Conservation (phyloP, 1,139 yeast genomes). For the Saccharomyces hybrid region DNA sequence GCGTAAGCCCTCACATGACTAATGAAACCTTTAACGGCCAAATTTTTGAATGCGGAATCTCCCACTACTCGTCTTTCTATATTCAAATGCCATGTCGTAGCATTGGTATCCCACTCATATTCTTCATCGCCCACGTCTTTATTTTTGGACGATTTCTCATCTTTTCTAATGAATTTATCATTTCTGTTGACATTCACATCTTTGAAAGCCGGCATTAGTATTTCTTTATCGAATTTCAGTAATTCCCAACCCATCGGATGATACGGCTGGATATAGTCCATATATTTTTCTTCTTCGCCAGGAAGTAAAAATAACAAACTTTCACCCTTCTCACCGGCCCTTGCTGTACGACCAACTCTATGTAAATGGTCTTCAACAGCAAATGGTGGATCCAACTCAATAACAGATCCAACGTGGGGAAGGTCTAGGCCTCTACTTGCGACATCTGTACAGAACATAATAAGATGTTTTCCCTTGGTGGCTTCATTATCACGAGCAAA, state of each 20-base stretch:
- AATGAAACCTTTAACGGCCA: conserved; percentile 70
- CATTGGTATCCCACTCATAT: conserved; percentile 78
- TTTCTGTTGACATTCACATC: conserved; percentile 34
- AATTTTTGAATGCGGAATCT: conserved; percentile 49
- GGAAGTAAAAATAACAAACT: conserved; percentile 75
- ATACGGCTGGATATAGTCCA: conserved; percentile 45
- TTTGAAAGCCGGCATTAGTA: conserved; percentile 55
- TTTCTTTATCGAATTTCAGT: conserved; percentile 44
- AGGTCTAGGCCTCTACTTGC: conserved; percentile 68
- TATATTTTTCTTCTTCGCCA: conserved; percentile 78
- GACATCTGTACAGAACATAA: conserved; percentile 77
- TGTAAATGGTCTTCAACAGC: conserved; percentile 65
- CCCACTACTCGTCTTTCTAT: conserved; percentile 83
- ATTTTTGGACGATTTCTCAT: conserved; percentile 13
- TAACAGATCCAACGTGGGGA: conserved; percentile 55
- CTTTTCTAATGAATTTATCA: conserved; percentile 15
- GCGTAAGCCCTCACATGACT: conserved; percentile 93
- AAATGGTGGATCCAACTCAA: conserved; percentile 66
- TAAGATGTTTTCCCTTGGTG: conserved; percentile 42
- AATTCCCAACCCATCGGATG: conserved; percentile 61
- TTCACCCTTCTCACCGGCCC: conserved; percentile 60
- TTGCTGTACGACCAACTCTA: conserved; percentile 67
- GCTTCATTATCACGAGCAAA: conserved; percentile 41
- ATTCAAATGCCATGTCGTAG: conserved; percentile 91
- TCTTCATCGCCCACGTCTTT: conserved; percentile 28